phyloP scores from a whole-genome alignment of 163 green algal species.

The Chlamydomonas reinhardtii region DNA sequence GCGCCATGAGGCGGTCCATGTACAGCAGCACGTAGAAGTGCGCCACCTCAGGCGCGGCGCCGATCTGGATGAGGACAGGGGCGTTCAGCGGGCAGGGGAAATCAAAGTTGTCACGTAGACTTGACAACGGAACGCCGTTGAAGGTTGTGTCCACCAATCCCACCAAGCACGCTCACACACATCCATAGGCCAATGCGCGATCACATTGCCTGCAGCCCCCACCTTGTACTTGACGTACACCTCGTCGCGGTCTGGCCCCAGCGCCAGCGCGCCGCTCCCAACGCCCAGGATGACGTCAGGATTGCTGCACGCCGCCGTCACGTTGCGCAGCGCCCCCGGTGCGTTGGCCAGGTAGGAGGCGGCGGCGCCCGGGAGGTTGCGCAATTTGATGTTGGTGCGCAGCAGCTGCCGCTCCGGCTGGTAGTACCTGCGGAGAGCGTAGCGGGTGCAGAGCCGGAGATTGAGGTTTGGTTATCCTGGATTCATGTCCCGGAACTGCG shows the following conservation, averaged over 20 bases:
- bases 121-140: too few species aligned
- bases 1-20: conserved; percentile 63
- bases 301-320: conserved; percentile 54
- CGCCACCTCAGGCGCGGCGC: conserved; percentile 59
- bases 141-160: too few species aligned
- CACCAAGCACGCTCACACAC: too few species aligned
- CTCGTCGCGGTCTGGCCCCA: conserved; percentile 55
- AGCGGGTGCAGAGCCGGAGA: too few species aligned
- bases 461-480: too few species aligned
- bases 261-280: conserved; percentile 21
- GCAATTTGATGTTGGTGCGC: conserved; percentile 55
- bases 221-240: conserved; percentile 72
- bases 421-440: conserved; percentile 56
- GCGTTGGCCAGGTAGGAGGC: conserved; percentile 32
- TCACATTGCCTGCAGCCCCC: too few species aligned
- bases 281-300: conserved; percentile 53
- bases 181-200: too few species aligned
- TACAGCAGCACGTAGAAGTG: conserved; percentile 75
- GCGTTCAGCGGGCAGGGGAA: too few species aligned
- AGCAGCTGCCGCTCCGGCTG: conserved; percentile 63
- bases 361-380: conserved; percentile 47
- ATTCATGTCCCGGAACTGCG: too few species aligned
- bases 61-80: not conserved
- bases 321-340: conserved; percentile 28
- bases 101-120: too few species aligned